A percentile compares a stretch with the other conserved stretches of the same genome.
Conservation (phyloP, 306 rosid genomes). For the Biancaea sappan region DNA sequence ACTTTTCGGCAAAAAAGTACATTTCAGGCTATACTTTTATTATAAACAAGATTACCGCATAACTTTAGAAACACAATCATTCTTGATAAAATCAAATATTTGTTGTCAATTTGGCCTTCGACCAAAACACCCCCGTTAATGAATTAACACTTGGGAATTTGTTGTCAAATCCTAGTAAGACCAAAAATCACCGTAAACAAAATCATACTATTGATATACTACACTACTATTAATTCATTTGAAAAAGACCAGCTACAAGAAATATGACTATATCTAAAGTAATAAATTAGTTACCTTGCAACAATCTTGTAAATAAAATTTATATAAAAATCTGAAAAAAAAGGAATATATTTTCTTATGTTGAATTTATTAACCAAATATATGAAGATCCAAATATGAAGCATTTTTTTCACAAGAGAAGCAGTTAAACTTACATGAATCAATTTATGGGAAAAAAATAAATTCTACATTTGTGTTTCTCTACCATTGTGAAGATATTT, state of each 20-base stretch:
- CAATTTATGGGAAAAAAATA: slow-evolving; percentile 7
- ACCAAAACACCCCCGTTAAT: no score
- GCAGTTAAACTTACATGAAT: not conserved
- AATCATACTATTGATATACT: not conserved
- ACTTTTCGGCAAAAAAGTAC: no score
- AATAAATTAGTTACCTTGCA: not conserved
- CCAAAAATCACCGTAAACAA: no score
- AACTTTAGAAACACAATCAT: no score
- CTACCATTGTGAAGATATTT: slow-evolving; percentile 63
- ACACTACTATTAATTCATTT: not conserved
- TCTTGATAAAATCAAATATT: no score
- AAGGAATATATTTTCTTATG: not conserved
- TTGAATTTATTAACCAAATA: not conserved
- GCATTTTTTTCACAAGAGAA: no score
- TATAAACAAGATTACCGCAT: no score
- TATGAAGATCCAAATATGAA: not conserved
- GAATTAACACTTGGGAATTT: no score
- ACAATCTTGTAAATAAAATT: not conserved
- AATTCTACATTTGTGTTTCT: slow-evolving; percentile 1
- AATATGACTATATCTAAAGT: not conserved
- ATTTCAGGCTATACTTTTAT: no score
- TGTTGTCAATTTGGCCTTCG: no score
- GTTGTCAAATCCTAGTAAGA: no score
- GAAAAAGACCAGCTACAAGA: not conserved
- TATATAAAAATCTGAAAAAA: not conserved